A percentile compares a stretch with the other conserved stretches of the same genome.
Conservation (phyloP, 2,329 filamentous ascomycete genomes). For the Cordyceps cateniannulata region DNA sequence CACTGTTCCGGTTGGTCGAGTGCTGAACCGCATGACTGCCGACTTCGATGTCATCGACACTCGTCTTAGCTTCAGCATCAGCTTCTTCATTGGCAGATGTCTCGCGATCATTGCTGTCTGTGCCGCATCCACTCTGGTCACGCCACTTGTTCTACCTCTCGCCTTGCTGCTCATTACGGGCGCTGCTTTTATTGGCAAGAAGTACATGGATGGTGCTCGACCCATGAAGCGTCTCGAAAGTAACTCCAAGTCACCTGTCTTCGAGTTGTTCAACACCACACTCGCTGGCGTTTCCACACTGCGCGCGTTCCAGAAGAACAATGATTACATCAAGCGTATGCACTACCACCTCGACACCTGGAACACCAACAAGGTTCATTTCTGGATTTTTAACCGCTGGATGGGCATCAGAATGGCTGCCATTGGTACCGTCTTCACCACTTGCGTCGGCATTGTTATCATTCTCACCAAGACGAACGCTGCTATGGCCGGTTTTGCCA, state of each 20-base stretch:
- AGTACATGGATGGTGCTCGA: slow-evolving; percentile 64
- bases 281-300: slow-evolving; percentile 70
- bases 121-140: slow-evolving; percentile 61
- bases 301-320: slow-evolving; percentile 63
- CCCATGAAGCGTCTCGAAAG: slow-evolving; percentile 74
- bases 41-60: slow-evolving; percentile 72
- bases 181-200: slow-evolving; percentile 50
- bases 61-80: slow-evolving; percentile 56
- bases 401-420: slow-evolving; percentile 66
- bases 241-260: slow-evolving; percentile 70
- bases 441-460: slow-evolving; percentile 58
- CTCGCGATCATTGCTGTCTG: slow-evolving; percentile 61
- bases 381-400: slow-evolving; percentile 72
- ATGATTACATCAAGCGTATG: slow-evolving; percentile 64
- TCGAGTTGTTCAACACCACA: slow-evolving; percentile 70
- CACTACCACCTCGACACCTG: slow-evolving; percentile 63
- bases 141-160: slow-evolving; percentile 57
- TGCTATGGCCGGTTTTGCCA: slow-evolving; percentile 66
- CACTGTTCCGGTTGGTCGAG: slow-evolving; percentile 68
- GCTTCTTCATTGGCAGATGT: slow-evolving; percentile 51
- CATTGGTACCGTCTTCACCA: slow-evolving; percentile 63
- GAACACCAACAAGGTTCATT: slow-evolving; percentile 57
- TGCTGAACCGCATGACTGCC: slow-evolving; percentile 71
- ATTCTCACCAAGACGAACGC: slow-evolving; percentile 56
- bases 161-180: slow-evolving; percentile 51